Base-by-base conservation (phyloP, 225 moss, liverwort and hornwort genomes). In the Bryum argenteum region DNA sequence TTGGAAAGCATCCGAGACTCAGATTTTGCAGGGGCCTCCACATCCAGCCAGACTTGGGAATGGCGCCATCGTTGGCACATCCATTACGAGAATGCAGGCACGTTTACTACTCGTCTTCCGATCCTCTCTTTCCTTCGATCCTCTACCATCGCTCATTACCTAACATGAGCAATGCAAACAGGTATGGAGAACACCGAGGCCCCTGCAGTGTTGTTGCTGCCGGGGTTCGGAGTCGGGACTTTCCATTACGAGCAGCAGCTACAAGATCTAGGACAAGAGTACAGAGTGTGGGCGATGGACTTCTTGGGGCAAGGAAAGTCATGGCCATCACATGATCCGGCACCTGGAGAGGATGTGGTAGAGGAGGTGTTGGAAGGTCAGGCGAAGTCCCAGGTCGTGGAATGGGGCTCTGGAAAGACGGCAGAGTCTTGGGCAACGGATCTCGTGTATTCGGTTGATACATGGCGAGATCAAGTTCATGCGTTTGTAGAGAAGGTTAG, bases 381-480 rank as follows among this genome's bases (percentile, higher is more conserved):
- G 71, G 42, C 20, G 70, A 63, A 38, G 57, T 10, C 14, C 40
- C 47, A 4, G 55, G 14, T 47, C 14, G 45, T 47, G 12, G 78
- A 81, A 52, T 87, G 83, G 86, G 58, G 86, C 51, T 76, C 58
- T 75, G 83, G 86, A 3, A 62, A 72, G 28, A 70, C 24, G 4
- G 24, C 80, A 14, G 80, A 80, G 71, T 6, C 83, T 50, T 86
- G 83, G 86, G 86, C 86, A 16, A 24, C 69, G 55, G 78, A 83
- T 11, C 86, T 86, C 57, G 86, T 83, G 59, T 86, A 86, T 58
- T 87, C 86, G 12, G 83, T 83, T 18, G 86, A 86, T 77, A 74
- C 71, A 65, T 86, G 86, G 86, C 80, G 83, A 75, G 76, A 87
- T 64, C 86, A 87, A 83, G 78, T 83, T 58, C 80, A 83, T 40